Evolutionary conservation across 1,139 yeast genomes (phyloP), one percentile per base, ranked within the genome.

Genomic region (Yamadazyma buinensis): DNA sequence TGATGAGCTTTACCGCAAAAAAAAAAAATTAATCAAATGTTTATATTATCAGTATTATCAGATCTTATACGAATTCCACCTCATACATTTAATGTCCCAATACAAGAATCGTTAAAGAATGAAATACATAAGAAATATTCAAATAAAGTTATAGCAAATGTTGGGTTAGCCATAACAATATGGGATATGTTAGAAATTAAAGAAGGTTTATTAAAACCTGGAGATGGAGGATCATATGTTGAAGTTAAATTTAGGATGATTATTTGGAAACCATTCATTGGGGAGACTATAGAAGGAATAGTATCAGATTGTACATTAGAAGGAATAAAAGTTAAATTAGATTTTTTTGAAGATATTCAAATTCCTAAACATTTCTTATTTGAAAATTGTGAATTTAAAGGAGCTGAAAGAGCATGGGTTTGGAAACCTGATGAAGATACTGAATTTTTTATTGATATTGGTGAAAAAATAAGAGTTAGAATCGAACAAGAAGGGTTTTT

Each of bases 241-340:
- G 84, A 81, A 42, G 85, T 84, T 13, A 72, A 67, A 37, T 86
- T 88, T 52, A 63, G 97, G 35, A 68, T 84, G 33, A 67, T 90
- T 14, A 83, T 92, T 2, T 92, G 95, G 72, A 83, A 92, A 47
- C 98, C 98, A 1, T 88, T 90, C 57, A 80, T 86, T 1, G 98
- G 98, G 3, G 98, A 92, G 54, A 75, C 90, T n/a, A 59, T 92
- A 25, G 82, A 88, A 0, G 99, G 99, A 2, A 86, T 95, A 90
- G 88, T 92, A 18, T 79, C 88, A 30, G 84, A 87, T 44, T 85
- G 95, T 59, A 76, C 88, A 5, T 75, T 78, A 18, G 94, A 87
- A 39, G 99, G 98, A 1, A 77, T 92, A 41, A 84, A 84, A 52
- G 80, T 86, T 26, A 76, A 80, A 45, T 70, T 87, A 70, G 95